Evolutionary conservation across 2,329 filamentous ascomycete species (phyloP), one percentile per base, ranked within the genome.

Genomic region (Alternaria brassicae): DNA sequence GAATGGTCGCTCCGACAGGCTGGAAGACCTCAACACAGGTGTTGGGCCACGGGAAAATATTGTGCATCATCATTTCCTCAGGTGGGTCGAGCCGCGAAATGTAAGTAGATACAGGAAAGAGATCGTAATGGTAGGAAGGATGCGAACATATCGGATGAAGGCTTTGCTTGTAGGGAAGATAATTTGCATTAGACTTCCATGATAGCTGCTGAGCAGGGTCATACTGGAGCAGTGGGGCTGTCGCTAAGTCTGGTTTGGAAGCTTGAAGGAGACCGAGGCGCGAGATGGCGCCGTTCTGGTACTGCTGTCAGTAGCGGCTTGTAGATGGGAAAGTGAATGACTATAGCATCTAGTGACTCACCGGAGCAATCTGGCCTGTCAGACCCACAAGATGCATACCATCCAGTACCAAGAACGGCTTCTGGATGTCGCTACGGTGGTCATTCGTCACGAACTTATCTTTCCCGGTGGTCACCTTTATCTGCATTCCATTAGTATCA

Each of bases 201-300:
- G 62, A 49, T 21, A 44, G 40, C 12, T 23, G 28, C 23, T 60
- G 54, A 19, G 17, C 32, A 9, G 54, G 34, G 9, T 47, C 23
- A 27, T 60, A 57, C 21, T 25, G 34, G 5, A 25, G n/a, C 40
- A 15, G 44, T 17, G 23, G 6, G 9, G 34, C 23, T 15, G 39
- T 9, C 36, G 30, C 17, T 17, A 12, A 23, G 36, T 40, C 39
- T 15, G 44, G 54, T 13, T 32, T 30, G 48, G 49, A 19, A 10
- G 58, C 58, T 61, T 64, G 63, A n/a, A 66, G 55, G 30, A 66
- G 56, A 28, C 52, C 55, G 27, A 66, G 49, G 34, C 53, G 52
- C 9, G 56, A 55, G 17, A 66, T 62, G 7, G 40, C 39, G 25
- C 63, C 61, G 40, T 60, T 51, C 61, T 66, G 30, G 2, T 21